Percentiles rank a stretch among this genome's conserved stretches.
Evolutionary conservation across 768 basidiomycete species (phyloP).

Genomic region (Jaapia argillacea): DNA sequence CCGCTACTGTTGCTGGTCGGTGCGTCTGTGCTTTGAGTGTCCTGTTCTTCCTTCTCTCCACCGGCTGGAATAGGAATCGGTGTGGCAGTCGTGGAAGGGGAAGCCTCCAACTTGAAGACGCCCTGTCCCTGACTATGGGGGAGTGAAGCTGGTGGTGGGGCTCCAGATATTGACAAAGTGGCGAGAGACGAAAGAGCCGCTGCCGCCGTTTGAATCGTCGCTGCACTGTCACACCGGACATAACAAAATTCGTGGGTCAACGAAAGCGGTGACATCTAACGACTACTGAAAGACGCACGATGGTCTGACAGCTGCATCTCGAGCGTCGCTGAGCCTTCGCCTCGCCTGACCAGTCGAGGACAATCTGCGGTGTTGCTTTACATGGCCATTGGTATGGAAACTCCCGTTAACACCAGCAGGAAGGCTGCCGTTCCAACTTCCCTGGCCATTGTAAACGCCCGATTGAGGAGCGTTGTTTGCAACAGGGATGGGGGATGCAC

Average conservation of each 20-base stretch:
- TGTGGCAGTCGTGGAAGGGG: slow-evolving; percentile 11
- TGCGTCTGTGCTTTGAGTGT: slow-evolving; percentile 8
- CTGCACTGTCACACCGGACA: too few species aligned
- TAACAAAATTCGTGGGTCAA: too few species aligned
- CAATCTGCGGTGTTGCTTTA: slow-evolving; percentile 56
- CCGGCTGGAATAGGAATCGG: slow-evolving; percentile 8
- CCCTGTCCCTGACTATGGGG: slow-evolving; percentile 10
- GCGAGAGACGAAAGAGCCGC: slow-evolving; percentile 30
- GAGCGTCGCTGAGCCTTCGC: slow-evolving; percentile 68
- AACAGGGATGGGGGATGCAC: slow-evolving; percentile 35
- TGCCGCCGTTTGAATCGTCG: slow-evolving; percentile 24
- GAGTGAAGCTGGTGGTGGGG: slow-evolving; percentile 21
- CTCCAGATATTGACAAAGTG: slow-evolving; percentile 29
- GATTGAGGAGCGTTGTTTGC: slow-evolving; percentile 11
- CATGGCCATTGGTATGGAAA: slow-evolving; percentile 12
- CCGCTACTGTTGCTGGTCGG: slow-evolving; percentile 6
- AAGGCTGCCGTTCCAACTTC: slow-evolving; percentile 10
- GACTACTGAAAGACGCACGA: slow-evolving; percentile 61
- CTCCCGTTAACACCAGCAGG: slow-evolving; percentile 13
- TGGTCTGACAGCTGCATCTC: slow-evolving; percentile 66
- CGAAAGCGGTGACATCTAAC: too few species aligned
- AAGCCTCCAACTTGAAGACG: slow-evolving; percentile 10
- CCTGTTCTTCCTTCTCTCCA: slow-evolving; percentile 11
- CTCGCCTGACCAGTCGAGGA: slow-evolving; percentile 63
- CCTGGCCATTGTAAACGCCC: slow-evolving; percentile 2